Percentiles rank a stretch among this genome's conserved stretches.
Conservation (phyloP, 352 stramenopile species). For the Phytophthora europaea region DNA sequence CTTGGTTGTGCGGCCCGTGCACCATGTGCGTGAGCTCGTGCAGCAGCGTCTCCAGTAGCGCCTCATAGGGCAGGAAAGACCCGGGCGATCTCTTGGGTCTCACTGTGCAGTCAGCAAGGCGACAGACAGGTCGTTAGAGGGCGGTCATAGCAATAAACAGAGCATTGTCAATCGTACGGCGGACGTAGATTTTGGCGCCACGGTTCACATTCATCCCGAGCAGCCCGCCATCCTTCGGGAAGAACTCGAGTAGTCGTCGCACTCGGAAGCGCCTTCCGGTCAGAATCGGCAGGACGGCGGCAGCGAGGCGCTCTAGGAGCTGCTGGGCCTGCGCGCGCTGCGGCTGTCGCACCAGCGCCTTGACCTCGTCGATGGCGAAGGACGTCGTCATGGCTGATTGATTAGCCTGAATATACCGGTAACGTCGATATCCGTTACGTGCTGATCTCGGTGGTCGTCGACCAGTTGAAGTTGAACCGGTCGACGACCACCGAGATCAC, state of each 20-base stretch:
- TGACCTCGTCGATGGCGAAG: conserved; percentile 47
- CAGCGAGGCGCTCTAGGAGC: conserved; percentile 61
- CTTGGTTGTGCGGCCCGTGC: conserved; percentile 71
- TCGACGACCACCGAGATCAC: too few relatives aligned
- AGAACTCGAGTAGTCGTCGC: conserved; percentile 70
- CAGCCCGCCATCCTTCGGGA: conserved; percentile 62
- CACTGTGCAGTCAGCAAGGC: conserved; percentile 13
- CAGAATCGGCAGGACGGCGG: conserved; percentile 67
- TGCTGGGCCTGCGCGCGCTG: conserved; percentile 46
- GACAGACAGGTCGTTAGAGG: not conserved
- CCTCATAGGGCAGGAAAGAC: conserved; percentile 64
- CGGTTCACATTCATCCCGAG: conserved; percentile 88
- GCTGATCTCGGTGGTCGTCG: conserved; percentile 19
- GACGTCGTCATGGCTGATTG: conserved; percentile 27
- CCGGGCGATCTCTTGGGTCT: conserved; percentile 15
- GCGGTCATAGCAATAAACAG: not conserved
- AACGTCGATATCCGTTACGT: not conserved
- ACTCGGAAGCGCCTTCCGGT: conserved; percentile 65
- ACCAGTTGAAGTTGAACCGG: conserved; percentile 21
- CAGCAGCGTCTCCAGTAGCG: conserved; percentile 75
- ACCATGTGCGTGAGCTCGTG: conserved; percentile 82
- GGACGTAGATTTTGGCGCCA: conserved; percentile 78
- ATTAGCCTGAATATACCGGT: not conserved
- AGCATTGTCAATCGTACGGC: conserved; percentile 39
- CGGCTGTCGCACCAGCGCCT: conserved; percentile 47